Conservation (phyloP, 768 basidiomycete species). For the Termitomyces sp. region DNA sequence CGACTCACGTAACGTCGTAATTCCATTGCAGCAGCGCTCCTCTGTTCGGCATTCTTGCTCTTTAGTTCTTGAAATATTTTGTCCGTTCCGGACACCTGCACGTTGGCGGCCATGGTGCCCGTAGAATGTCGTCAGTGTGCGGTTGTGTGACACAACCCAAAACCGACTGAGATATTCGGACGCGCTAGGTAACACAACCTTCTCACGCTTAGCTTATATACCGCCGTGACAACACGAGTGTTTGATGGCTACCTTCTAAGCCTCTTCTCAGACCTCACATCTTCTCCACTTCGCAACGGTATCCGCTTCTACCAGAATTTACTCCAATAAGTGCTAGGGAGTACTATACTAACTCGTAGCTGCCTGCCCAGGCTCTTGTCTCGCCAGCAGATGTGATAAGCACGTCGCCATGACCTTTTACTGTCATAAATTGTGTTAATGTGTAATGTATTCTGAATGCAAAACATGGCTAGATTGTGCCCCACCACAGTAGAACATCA, state of each 20-base stretch:
- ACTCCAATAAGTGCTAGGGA: background rate
- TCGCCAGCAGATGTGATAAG: background rate
- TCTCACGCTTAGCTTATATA: background rate
- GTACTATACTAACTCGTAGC: background rate
- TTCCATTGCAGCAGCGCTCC: constrained; percentile 64
- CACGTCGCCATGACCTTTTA: no score
- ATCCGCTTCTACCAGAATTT: background rate
- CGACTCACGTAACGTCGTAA: constrained; percentile 66
- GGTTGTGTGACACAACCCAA: background rate
- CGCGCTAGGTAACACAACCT: background rate
- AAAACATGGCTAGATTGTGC: no score
- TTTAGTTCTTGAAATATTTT: constrained; percentile 64
- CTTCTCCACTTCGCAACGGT: no score
- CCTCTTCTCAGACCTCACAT: no score
- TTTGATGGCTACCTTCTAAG: no score
- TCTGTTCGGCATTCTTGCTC: constrained; percentile 56
- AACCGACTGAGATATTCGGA: background rate
- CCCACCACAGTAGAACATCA: no score
- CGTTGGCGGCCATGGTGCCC: constrained; percentile 54
- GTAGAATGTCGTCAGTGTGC: background rate
- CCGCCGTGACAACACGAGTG: no score
- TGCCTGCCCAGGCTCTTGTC: background rate
- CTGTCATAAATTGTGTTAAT: background rate
- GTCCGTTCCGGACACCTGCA: constrained; percentile 52
- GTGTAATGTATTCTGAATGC: no score